Evolutionary conservation across 805 yeast species (phyloP), one percentile per base, ranked within the genome.

Genomic region (Saccharomyces kudriavzevii): DNA sequence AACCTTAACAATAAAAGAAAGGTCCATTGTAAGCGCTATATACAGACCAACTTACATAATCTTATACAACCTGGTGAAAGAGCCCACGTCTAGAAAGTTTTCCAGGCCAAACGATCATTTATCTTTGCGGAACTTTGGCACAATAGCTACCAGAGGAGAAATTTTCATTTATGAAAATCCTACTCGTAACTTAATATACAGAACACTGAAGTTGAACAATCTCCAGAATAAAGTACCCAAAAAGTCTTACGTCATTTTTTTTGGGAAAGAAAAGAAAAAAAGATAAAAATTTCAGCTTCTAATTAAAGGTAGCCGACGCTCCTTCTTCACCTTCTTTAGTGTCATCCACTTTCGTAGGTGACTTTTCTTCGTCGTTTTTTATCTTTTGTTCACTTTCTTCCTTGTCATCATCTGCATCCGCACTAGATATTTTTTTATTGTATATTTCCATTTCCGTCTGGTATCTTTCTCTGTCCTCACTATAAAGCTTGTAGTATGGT

Each of bases 391-490:
- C 43, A 17, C 22, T 27, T 26, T 48, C 64, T 48, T 56, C 56
- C 30, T 57, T 60, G 30, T 59, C 58, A 40, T 58, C 61, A 10
- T 54, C 25, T 14, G 49, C 46, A 20, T 46, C 47, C 47, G 54
- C 50, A 51, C 58, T 56, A 45, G 53, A 51, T 56, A 68, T 48
- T n/a, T 50, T 51, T 22, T 48, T 51, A 29, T 52, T 58, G 59
- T 82, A 83, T 8, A 69, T 80, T 51, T 74, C 79, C 84, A 89
- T 82, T 63, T 89, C 96, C 50, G 75, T 77, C 51, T 81, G 80
- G 65, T 89, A 90, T 65, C 96, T 78, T 53, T 78, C 78, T 62
- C 85, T 82, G 60, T 89, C 97, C 50, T 85, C 87, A 63, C 84
- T 91, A 65, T 85, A 89, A 51, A 86, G 70, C 53, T 85, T 83